Conservation (phyloP, 2,329 filamentous ascomycete genomes). For the Alternaria metachromatica region DNA sequence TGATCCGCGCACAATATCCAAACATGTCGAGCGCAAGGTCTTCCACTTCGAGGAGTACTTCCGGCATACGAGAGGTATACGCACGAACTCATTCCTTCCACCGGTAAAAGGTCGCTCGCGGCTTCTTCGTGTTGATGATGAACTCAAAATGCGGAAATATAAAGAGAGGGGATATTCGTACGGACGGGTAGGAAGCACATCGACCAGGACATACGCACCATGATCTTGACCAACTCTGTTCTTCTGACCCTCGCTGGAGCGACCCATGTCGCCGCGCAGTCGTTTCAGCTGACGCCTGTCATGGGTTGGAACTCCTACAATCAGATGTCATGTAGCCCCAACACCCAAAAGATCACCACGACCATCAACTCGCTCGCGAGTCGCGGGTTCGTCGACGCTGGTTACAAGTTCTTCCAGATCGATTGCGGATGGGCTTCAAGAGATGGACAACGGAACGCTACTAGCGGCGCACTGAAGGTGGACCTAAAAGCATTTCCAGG, state of each 20-base stretch:
- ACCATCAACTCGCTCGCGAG: constrained; percentile 24
- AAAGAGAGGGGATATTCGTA: neutral
- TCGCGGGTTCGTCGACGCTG: constrained; percentile 23
- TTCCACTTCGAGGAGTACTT: constrained; percentile 2
- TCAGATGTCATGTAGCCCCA: constrained; percentile 23
- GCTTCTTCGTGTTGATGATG: neutral
- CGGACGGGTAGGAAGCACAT: neutral
- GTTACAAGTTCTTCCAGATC: constrained; percentile 29
- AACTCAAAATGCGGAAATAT: neutral
- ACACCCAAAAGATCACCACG: constrained; percentile 22
- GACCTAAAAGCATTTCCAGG: constrained; percentile 20
- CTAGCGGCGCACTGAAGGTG: constrained; percentile 22
- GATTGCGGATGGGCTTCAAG: constrained; percentile 28
- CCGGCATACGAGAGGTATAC: neutral
- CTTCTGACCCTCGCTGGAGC: constrained; percentile 15
- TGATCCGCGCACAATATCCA: neutral
- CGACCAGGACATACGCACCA: neutral
- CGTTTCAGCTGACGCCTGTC: constrained; percentile 24
- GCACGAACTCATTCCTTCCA: constrained; percentile 1
- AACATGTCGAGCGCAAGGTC: neutral
- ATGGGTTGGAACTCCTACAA: constrained; percentile 32
- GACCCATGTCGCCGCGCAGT: constrained; percentile 17
- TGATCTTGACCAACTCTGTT: constrained; percentile 9
- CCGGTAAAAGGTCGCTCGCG: constrained; percentile 5
- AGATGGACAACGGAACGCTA: constrained; percentile 23